Base-by-base conservation (phyloP, 2,329 filamentous ascomycete species). In the Thermochaetoides dissita region DNA sequence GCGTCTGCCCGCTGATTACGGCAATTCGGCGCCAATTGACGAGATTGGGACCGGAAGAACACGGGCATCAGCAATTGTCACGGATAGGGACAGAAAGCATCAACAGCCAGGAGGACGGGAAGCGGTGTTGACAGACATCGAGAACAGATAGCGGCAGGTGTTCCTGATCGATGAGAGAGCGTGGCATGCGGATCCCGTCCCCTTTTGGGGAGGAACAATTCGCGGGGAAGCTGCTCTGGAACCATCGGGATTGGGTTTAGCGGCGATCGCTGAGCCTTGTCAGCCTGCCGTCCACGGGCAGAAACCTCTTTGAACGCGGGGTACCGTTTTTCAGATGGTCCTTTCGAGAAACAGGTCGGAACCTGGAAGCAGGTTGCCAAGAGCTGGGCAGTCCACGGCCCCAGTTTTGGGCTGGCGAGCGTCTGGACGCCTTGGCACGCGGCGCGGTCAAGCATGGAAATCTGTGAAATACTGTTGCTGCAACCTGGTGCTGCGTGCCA, bases 281-380 rank as follows among this genome's bases (percentile, higher is more conserved):
- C 31, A 35, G 34, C 10, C 34, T 7, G n/a, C 10, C 17, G 34
- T 35, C 50, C 45, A 38, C 42, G 42, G 45, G 40, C 41, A 8
- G 38, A 40, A 44, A 47, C 46, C 48, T 44, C 42, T 51, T 51
- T 51, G 42, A 38, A 28, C 11, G 40, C 42, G 51, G 49, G 49
- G 49, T 47, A 48, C 31, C 9, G 17, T 38, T 44, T 44, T 43
- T 29, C 31, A 9, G 24, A 38, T 45, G 7, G 40, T 24, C 11
- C 45, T 40, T 44, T 45, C 41, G 17, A 43, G 47, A 53, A 53
- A 49, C 39, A 43, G 35, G 36, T 34, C 30, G 31, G 34, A 45
- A 43, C 38, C 45, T 46, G 49, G 50, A 44, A 49, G 47, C 49
- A 45, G 10, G 46, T 47, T 49, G 52, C 52, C 52, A 54, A 54